phyloP scores from a whole-genome alignment of 495 filamentous ascomycete species.

The Penicillium macrosclerotiorum region DNA sequence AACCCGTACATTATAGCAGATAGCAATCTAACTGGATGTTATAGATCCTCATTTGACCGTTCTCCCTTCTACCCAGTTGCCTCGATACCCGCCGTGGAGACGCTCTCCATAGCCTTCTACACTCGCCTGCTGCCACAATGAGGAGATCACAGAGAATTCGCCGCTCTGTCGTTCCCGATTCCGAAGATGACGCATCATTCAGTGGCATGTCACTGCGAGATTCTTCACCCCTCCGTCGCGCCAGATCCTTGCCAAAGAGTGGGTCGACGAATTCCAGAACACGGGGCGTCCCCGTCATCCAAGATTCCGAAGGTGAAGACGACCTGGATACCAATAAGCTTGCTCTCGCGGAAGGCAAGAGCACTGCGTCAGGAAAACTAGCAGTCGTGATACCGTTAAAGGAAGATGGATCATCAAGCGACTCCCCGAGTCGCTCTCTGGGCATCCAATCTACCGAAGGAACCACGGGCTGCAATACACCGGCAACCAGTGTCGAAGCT shows the following conservation, averaged over 20 bases:
- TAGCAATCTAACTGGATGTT: background rate
- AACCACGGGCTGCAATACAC: slow-evolving; percentile 67
- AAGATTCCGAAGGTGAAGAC: slow-evolving; percentile 27
- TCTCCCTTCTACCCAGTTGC: background rate
- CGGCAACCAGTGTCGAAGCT: slow-evolving; percentile 71
- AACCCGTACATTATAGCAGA: too few species aligned
- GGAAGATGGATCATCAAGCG: slow-evolving; percentile 23
- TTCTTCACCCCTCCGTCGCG: slow-evolving; percentile 18
- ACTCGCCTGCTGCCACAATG: slow-evolving; percentile 6
- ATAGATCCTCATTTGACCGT: background rate
- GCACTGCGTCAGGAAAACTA: slow-evolving; percentile 5
- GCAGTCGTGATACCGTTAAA: slow-evolving; percentile 42
- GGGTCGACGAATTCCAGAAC: slow-evolving; percentile 20
- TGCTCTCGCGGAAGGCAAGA: background rate
- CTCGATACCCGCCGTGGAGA: background rate
- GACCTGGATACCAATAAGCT: slow-evolving; percentile 5
- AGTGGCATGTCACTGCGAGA: slow-evolving; percentile 18
- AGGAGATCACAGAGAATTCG: slow-evolving; percentile 13
- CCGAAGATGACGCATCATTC: slow-evolving; percentile 19
- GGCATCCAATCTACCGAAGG: slow-evolving; percentile 39
- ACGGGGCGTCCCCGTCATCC: slow-evolving; percentile 15
- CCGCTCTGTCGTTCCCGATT: slow-evolving; percentile 19
- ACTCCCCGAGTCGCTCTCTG: slow-evolving; percentile 25
- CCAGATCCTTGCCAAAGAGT: slow-evolving; percentile 23
- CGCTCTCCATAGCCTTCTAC: background rate